Conservation (phyloP, 2,329 filamentous ascomycete species). For the Parasarocladium wereldwijsianum region DNA sequence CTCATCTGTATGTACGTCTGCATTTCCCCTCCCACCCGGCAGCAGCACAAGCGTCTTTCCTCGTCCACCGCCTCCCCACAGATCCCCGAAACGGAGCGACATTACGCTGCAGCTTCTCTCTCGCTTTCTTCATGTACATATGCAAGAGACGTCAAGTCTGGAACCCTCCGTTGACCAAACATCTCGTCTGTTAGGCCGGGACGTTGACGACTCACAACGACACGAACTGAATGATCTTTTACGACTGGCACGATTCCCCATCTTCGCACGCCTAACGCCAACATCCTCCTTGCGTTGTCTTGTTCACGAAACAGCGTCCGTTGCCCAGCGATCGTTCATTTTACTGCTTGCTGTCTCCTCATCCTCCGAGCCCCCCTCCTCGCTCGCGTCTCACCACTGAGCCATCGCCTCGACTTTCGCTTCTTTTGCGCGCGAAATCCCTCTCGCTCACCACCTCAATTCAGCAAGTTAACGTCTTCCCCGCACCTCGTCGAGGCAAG, state of each 20-base stretch:
- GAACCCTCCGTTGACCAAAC: constrained; percentile 5
- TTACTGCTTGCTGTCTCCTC: not conserved
- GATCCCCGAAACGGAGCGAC: constrained; percentile 4
- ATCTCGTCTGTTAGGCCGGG: not conserved
- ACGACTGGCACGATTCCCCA: constrained; percentile 11
- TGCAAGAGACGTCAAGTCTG: constrained; percentile 3
- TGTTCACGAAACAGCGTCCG: not conserved
- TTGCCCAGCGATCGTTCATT: not conserved
- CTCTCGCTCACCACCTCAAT: too few relatives aligned
- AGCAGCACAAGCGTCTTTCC: not conserved
- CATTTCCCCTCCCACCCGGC: constrained; percentile 4
- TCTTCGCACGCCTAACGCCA: not conserved
- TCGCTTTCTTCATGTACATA: constrained; percentile 1
- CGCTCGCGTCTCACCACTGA: not conserved
- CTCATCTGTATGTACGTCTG: constrained; percentile 3
- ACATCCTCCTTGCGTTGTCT: not conserved
- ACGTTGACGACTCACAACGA: constrained; percentile 1
- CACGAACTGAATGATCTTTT: constrained; percentile 7
- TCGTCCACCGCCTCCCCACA: constrained; percentile 5
- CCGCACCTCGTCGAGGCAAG: too few relatives aligned
- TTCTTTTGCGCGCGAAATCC: constrained; percentile 1
- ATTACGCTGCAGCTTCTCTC: constrained; percentile 1
- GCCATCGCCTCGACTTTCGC: not conserved
- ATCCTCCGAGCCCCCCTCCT: not conserved
- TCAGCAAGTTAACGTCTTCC: too few relatives aligned